These are phyloP conservation scores for Carpinus fangiana DNA, from an alignment of 306 rosid species.

Conservation along the genomic window DNA sequence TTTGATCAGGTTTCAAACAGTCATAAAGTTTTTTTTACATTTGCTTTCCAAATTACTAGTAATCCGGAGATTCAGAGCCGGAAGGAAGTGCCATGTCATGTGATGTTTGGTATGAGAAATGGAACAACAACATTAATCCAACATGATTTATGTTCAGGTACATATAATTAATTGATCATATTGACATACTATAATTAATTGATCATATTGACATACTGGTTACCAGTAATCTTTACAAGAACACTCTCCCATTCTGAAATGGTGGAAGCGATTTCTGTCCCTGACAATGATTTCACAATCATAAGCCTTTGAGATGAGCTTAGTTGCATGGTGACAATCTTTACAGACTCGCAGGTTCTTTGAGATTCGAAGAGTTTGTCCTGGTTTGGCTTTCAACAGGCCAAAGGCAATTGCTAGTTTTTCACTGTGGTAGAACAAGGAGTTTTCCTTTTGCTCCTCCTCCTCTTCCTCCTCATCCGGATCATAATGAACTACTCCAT, in stretches of 20 bases:
- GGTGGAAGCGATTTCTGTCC: constrained; percentile 71
- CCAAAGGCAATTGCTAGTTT: constrained; percentile 67
- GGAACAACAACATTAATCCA: not conserved
- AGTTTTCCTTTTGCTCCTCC: constrained; percentile 46
- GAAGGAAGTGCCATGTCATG: not conserved
- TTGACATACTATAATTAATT: no score
- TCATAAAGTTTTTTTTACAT: no score
- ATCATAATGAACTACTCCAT: constrained; percentile 33
- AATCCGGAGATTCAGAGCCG: no score
- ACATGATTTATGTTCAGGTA: not conserved
- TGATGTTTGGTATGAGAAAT: not conserved
- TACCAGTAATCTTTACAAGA: constrained; percentile 67
- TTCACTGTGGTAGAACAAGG: constrained; percentile 56
- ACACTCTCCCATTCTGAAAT: constrained; percentile 58
- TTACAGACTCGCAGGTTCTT: constrained; percentile 64
- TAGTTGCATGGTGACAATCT: constrained; percentile 70
- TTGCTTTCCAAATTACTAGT: no score
- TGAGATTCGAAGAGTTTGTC: constrained; percentile 55
- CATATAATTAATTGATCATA: not conserved
- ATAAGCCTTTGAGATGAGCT: constrained; percentile 51
- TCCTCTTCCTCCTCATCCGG: constrained; percentile 39
- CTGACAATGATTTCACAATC: constrained; percentile 52
- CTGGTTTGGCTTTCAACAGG: constrained; percentile 43
- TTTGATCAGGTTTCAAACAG: no score
- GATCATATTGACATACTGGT: not conserved